These are phyloP conservation scores for Tremella fuciformis DNA, from an alignment of 768 basidiomycete genomes.

Conservation along the genomic window DNA sequence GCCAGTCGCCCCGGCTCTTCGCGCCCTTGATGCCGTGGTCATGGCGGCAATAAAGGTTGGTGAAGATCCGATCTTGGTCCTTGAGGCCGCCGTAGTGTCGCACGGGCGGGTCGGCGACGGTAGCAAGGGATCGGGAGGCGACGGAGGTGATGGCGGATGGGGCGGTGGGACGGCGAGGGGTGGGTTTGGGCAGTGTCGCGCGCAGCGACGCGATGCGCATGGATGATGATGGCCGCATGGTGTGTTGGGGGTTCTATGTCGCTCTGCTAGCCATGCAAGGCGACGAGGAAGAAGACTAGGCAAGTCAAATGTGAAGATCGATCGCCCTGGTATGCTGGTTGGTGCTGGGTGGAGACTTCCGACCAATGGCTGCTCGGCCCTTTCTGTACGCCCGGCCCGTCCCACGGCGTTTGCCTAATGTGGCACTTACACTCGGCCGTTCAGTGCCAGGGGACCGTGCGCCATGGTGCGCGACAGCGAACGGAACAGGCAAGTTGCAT, in stretches of 20 bases:
- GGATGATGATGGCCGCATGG: slow-evolving; percentile 5
- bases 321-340: too few species aligned
- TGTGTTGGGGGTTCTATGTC: not conserved
- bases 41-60: slow-evolving; percentile 80
- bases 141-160: not conserved
- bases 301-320: too few species aligned
- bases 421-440: too few species aligned
- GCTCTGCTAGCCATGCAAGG: not conserved
- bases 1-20: slow-evolving; percentile 93
- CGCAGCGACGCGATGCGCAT: not conserved
- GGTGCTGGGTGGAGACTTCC: too few species aligned
- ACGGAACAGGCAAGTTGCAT: too few species aligned
- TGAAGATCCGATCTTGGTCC: slow-evolving; percentile 68
- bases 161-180: slow-evolving; percentile 5
- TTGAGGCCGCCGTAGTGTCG: slow-evolving; percentile 88
- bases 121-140: slow-evolving; percentile 48
- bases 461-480: too few species aligned
- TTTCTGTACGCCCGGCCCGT: too few species aligned
- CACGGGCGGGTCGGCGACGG: slow-evolving; percentile 63
- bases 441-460: too few species aligned
- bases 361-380: too few species aligned
- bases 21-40: slow-evolving; percentile 94
- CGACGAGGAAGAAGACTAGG: too few species aligned
- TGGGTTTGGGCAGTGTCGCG: not conserved
- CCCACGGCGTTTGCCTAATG: too few species aligned